Evolutionary conservation across 352 stramenopile genomes (phyloP), one percentile per base, ranked within the genome.

Genomic region (Phytophthora pisi): DNA sequence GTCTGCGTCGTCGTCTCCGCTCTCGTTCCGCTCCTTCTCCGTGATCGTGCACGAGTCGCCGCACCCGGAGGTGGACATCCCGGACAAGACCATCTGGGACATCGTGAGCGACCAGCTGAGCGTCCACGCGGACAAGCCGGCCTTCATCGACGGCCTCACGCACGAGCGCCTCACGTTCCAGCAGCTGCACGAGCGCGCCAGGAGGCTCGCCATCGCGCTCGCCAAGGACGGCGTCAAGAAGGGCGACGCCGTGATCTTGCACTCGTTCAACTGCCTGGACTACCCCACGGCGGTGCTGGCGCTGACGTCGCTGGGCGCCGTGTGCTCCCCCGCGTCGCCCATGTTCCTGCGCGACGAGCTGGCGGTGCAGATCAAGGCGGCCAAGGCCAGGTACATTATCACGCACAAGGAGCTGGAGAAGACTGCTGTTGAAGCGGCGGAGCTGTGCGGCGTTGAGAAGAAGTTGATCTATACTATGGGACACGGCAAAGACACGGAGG

Each of bases 11-110:
- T 23, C 58, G 36, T 55, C 61, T 23, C 56, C 60, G 23, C 36
- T 74, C 26, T 28, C 43, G 3, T 74, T 67, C 42, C 73, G 70
- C 15, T 59, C 63, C 45, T 74, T 82, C 38, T 81, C 78, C 46
- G 79, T 72, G 58, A 88, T 88, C 60, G 67, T 91, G 56, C 72
- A 84, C 81, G 70, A 76, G 47, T 89, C 82, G 45, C 82, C 78
- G 15, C 79, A 89, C 53, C 63, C 66, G 5, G 60, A 79, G 34
- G 52, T 91, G 28, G 58, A 78, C 16, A 83, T 91, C 30, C 82
- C 82, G 1, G 49, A 88, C 18, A 66, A 72, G 16, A 87, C 77
- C 24, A 77, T 89, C 20, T 86, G 73, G 69, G 78, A 86, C 55
- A 56, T 88, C 46, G 59, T 87, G 1, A 68, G 61, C 5, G 64